Conservation (phyloP, 2,329 filamentous ascomycete genomes). For the Phyllosticta citribraziliensis region DNA sequence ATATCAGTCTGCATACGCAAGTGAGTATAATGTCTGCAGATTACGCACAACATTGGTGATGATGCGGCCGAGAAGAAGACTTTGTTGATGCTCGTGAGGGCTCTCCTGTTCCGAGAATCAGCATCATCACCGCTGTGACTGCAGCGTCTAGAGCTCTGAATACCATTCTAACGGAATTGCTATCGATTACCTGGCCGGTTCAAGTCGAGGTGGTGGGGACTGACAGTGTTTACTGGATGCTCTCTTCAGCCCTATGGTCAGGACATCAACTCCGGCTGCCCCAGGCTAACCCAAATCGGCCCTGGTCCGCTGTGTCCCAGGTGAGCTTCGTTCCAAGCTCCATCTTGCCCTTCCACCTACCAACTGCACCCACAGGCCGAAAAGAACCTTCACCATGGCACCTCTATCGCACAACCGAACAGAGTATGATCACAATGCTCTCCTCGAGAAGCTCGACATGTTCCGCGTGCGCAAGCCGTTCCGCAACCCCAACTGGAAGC, state of each 20-base stretch:
- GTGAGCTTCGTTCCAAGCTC: neutral
- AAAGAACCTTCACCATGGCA: constrained; percentile 33
- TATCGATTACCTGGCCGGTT: neutral
- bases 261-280: constrained; percentile 1
- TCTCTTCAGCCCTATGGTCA: neutral
- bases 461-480: constrained; percentile 79
- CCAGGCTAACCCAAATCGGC: constrained; percentile 1
- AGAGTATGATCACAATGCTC: constrained; percentile 67
- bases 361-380: neutral
- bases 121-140: neutral
- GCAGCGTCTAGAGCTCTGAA: neutral
- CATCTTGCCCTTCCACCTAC: neutral
- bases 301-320: neutral
- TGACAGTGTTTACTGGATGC: constrained; percentile 6
- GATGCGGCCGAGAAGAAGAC: constrained; percentile 82
- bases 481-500: constrained; percentile 82
- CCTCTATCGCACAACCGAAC: constrained; percentile 61
- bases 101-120: constrained; percentile 57
- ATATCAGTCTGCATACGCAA: neutral
- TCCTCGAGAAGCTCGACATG: constrained; percentile 88
- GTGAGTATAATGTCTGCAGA: neutral
- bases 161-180: neutral
- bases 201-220: neutral
- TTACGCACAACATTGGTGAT: constrained; percentile 90
- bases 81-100: constrained; percentile 96